Base-by-base conservation (phyloP, 805 yeast genomes). In the Candida alai region DNA sequence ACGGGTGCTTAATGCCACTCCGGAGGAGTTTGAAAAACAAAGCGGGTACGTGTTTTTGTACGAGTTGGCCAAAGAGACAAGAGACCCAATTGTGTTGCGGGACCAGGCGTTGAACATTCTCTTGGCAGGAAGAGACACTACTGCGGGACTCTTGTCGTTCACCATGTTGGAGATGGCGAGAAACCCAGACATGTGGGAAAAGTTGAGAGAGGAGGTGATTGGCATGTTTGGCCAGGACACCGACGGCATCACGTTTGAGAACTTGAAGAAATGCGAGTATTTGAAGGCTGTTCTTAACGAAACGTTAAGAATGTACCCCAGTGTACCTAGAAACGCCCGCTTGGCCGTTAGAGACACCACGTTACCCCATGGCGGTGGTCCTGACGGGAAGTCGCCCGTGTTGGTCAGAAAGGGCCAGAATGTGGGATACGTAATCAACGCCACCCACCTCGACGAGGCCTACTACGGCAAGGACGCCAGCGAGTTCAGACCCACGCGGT, bases 401-500 rank as follows among this genome's bases (percentile, higher is more conserved):
- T 60, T 64, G 35, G 56, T 73, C 16, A 55, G 54, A 25, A 70
- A 70, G 50, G 76, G 75, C 24, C 60, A 63, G 31, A 50, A 49
- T n/a, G 65, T 72, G 15, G 54, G 55, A 20, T 72, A 69, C 52
- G 32, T 54, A 11, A 57, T 70, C 8, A 68, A 63, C 43, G 42
- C 63, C n/a, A 58, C 70, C 45, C 79, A 74, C 48, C 64, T 76
- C 37, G 40, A 49, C 23, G 42, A 51, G 35, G 54, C 44, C 21
- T 48, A 48, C 45, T 73, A 68, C 58, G 78, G 78, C 24, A 53
- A 58, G 23, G 76, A 73, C 37, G 70, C 74, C 13, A 40, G 46
- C 18, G 62, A 49, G 35, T 73, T 70, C 51, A 53, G 62, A 19
- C 79, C 79, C 6, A 74, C 67, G 41, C 58, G 79, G 37, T 74